Evolutionary conservation across 2,329 filamentous ascomycete genomes (phyloP).

Genomic region (Botrytis deweyae): DNA sequence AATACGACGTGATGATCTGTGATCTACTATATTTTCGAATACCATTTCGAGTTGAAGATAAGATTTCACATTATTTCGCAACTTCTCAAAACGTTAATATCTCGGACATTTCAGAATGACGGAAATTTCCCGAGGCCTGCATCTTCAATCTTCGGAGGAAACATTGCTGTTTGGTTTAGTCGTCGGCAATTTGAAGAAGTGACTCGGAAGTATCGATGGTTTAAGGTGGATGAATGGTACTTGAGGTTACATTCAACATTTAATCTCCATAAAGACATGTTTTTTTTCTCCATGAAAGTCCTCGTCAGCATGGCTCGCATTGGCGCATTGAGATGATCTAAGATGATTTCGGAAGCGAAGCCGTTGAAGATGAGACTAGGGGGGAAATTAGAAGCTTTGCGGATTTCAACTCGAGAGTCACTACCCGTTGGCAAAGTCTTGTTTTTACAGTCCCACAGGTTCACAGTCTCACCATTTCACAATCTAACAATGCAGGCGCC

Average conservation of each 20-base stretch:
- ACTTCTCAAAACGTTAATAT: not conserved
- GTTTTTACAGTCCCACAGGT: not conserved
- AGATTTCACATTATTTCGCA: not conserved
- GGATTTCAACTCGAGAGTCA: constrained; percentile 7
- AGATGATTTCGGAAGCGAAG: constrained; percentile 9
- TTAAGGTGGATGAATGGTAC: not conserved
- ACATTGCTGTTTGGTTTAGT: not conserved
- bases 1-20: not conserved
- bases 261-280: not conserved
- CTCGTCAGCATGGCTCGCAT: constrained; percentile 1
- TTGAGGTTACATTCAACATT: not conserved
- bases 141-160: not conserved
- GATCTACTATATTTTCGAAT: not conserved
- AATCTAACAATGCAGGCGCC: constrained; percentile 5
- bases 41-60: not conserved
- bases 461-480: not conserved
- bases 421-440: constrained; percentile 12
- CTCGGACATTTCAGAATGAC: not conserved
- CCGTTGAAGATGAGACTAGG: constrained; percentile 15
- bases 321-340: constrained; percentile 2
- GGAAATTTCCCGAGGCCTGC: not conserved
- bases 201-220: not conserved
- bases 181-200: constrained; percentile 3
- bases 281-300: not conserved
- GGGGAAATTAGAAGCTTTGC: not conserved